Evolutionary conservation across 306 rosid species (phyloP), one percentile per base, ranked within the genome.

Genomic region (Glycyrrhiza uralensis): DNA sequence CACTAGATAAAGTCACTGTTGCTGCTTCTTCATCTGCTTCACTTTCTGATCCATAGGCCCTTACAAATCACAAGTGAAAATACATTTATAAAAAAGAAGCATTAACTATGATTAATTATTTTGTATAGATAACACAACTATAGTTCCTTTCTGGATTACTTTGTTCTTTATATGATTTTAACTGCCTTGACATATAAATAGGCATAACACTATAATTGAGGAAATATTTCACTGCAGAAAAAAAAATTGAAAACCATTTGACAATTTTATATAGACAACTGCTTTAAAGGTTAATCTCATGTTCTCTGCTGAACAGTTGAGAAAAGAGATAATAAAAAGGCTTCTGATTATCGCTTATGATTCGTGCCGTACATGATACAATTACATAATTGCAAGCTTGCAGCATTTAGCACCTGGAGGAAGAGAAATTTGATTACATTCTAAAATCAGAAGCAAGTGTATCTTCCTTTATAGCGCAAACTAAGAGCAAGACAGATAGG

Each of bases 1-100:
- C 84, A 76, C 83, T 85, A 35, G 91, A 61, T 80, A 94, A 64
- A 28, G 97, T 89, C 38, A 94, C 93, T 2, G 89, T 87, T 17
- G 96, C 97, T 60, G 97, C 97, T 80, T 94, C 99, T 4, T 91
- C 99, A 44, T 94, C 99, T 36, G 82, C 96, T 84, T 94, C 99
- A 78, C 97, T 94, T 83, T 94, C 99, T 55, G 97, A 94, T 65
- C 93, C 99, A 84, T 91, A 94, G 9, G 87, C 97, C 87, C 99
- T 94, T 72, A 60, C 35, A 65, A 78, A 71, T 36, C 57, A 75
- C 71, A 75, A 66, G 56, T 60, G 46, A 71, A 79, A 69, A 36
- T 49, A 56, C 0, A 35, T n/a, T n/a, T n/a, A n/a, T n/a, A 66
- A 39, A n/a, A 22, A 71, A 5, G 7, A 45, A 55, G 20, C 38